Base-by-base conservation (phyloP, 768 basidiomycete species). In the Boletus fagicola region DNA sequence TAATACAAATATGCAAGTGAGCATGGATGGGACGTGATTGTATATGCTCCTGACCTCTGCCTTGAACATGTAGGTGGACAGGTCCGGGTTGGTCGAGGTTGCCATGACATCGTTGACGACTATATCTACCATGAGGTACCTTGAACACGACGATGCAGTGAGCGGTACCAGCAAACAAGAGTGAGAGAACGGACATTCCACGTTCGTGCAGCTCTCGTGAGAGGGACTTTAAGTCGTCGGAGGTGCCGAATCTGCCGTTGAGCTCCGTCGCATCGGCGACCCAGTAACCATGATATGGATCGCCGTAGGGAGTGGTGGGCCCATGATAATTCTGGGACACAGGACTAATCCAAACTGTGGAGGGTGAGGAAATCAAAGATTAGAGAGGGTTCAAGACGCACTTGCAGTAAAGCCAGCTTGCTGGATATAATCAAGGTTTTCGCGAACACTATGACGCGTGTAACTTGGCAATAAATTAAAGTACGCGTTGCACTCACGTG, bases 221-320 rank as follows among this genome's bases (percentile, higher is more conserved):
- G 49, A 93, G 82, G 11, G 78, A 77, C 62, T 85, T 86, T 50
- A 93, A 78, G 66, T 93, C 92, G 54, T 84, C 81, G 1, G 83
- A 74, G 1, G 86, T 83, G 26, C 92, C 92, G 62, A 92, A 93
- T 51, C 78, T 81, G 48, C 75, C 65, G 72, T 92, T 93, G 40
- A 93, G 77, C 60, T 80, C 64, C 57, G 83, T 75, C 30, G 87
- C 78, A 68, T 93, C 86, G 51, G 83, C 80, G 31, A 84, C 78
- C 90, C 92, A 93, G 72, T 93, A 92, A 18, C 91, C 91, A 64
- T 92, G 91, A 72, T 94, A 94, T 16, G 92, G 75, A 64, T 91
- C 88, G 20, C 91, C 90, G 68, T 92, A 93, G 1, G 82, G 75
- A 3, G 88, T 84, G 47, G 80, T 68, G 13, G 86, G 82, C 0